phyloP scores from a whole-genome alignment of 495 filamentous ascomycete genomes.

The Trichoderma reesei region DNA sequence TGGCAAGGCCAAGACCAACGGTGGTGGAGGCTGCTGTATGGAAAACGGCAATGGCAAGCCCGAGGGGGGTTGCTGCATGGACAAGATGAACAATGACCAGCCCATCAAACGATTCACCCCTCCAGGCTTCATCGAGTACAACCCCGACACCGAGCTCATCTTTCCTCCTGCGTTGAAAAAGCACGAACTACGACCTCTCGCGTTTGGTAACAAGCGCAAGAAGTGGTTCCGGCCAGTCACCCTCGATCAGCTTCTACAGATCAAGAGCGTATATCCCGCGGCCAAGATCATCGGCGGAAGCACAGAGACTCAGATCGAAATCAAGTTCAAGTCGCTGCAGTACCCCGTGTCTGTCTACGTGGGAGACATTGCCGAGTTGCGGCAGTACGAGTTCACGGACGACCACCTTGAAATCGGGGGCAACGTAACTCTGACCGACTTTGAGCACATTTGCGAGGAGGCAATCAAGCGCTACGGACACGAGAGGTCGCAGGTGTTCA shows the following conservation, averaged over 20 bases:
- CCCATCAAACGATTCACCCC: conserved; percentile 64
- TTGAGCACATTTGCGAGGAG: conserved; percentile 62
- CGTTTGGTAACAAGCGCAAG: conserved; percentile 91
- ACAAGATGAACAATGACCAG: conserved; percentile 37
- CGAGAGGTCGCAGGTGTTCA: conserved; percentile 60
- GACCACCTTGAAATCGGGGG: conserved; percentile 81
- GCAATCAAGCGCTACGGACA: conserved; percentile 74
- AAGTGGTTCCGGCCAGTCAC: conserved; percentile 88
- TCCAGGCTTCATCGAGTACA: conserved; percentile 85
- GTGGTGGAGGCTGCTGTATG: conserved; percentile 31
- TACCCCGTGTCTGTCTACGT: conserved; percentile 86
- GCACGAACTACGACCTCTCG: conserved; percentile 70
- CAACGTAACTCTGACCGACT: conserved; percentile 81
- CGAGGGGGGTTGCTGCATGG: conserved; percentile 62
- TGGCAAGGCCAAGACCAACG: conserved; percentile 49
- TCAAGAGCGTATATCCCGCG: conserved; percentile 74
- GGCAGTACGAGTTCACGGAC: conserved; percentile 67
- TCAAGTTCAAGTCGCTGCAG: conserved; percentile 93
- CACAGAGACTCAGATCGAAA: conserved; percentile 95
- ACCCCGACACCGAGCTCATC: conserved; percentile 86
- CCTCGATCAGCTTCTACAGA: conserved; percentile 76
- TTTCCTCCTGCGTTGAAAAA: conserved; percentile 80
- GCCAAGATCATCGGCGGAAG: conserved; percentile 94
- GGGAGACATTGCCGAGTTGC: conserved; percentile 82
- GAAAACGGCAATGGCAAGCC: conserved; percentile 46